Conservation (phyloP, 2,329 filamentous ascomycete genomes). For the Scedosporium aurantiacum region DNA sequence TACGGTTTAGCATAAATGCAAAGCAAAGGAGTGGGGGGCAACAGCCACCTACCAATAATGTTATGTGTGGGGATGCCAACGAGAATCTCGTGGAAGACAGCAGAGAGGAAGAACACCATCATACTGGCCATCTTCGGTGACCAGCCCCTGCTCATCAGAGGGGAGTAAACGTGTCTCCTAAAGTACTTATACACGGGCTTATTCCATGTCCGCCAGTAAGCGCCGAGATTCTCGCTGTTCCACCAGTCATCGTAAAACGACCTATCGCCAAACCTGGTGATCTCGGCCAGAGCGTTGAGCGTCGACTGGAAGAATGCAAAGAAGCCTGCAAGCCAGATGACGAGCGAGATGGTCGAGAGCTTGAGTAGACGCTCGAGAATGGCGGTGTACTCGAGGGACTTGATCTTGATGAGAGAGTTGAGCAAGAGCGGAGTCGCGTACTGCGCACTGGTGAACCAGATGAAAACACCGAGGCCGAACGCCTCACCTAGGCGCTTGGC, state of each 20-base stretch:
- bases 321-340: slow-evolving; percentile 97
- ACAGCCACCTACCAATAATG: slow-evolving; percentile 54
- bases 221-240: slow-evolving; percentile 78
- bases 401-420: slow-evolving; percentile 84
- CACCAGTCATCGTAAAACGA: slow-evolving; percentile 98
- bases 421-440: slow-evolving; percentile 83
- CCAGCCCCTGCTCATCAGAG: slow-evolving; percentile 76
- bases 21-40: not conserved
- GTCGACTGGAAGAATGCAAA: slow-evolving; percentile 92
- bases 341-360: slow-evolving; percentile 83
- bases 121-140: slow-evolving; percentile 59
- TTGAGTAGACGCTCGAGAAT: slow-evolving; percentile 89
- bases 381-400: slow-evolving; percentile 64
- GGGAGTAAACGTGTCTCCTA: slow-evolving; percentile 85
- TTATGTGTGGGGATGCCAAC: slow-evolving; percentile 94
- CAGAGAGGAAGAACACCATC: slow-evolving; percentile 79
- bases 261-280: slow-evolving; percentile 81
- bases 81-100: slow-evolving; percentile 79
- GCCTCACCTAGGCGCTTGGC: slow-evolving; percentile 71
- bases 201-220: slow-evolving; percentile 96
- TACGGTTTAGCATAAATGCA: not conserved
- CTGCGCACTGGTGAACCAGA: slow-evolving; percentile 91
- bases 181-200: slow-evolving; percentile 96
- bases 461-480: slow-evolving; percentile 68
- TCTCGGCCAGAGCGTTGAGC: slow-evolving; percentile 81